Conservation (phyloP, 495 filamentous ascomycete genomes). For the Neurospora sp. region DNA sequence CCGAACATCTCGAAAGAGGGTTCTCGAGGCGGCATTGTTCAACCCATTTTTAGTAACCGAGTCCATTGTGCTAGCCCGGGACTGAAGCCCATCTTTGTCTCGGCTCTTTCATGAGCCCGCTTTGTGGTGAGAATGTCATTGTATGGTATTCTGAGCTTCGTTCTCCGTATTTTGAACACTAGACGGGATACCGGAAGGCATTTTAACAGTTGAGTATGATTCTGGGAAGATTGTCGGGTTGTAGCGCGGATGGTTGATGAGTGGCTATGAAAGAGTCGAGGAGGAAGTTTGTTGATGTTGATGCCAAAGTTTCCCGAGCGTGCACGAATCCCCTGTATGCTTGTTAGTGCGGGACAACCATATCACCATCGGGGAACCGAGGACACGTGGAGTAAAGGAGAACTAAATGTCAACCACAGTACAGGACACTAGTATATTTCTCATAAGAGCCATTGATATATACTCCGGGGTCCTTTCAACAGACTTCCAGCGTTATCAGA, state of each 20-base stretch:
- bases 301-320: background rate
- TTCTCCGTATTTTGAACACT: background rate
- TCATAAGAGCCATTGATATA: background rate
- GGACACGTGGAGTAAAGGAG: background rate
- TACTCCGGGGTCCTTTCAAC: background rate
- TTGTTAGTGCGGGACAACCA: background rate
- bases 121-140: background rate
- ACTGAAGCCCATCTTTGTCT: background rate
- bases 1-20: background rate
- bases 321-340: background rate
- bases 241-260: background rate
- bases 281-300: background rate
- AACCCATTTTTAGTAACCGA: background rate
- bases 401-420: background rate
- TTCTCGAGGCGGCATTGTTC: background rate
- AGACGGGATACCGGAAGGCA: background rate
- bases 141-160: background rate
- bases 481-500: background rate
- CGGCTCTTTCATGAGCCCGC: background rate
- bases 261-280: background rate
- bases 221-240: background rate
- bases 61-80: background rate
- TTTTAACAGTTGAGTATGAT: background rate
- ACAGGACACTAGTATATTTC: fast-evolving
- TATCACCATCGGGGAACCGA: background rate